phyloP scores from a whole-genome alignment of 129 eudicot genomes.

The Flaveria trinervia region DNA sequence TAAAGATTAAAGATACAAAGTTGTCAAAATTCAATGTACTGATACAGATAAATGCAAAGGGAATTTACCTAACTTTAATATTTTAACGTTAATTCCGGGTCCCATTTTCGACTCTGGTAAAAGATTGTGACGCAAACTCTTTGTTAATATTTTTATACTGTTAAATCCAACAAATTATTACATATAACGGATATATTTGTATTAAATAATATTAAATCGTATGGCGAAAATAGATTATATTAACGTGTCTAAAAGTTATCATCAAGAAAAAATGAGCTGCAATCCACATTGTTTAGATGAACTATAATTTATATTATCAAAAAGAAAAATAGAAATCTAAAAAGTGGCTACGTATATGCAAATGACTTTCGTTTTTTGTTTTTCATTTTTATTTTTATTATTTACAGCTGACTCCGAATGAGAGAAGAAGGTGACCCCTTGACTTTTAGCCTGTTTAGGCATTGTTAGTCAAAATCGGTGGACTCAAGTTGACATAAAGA shows the following conservation, averaged over 20 bases:
- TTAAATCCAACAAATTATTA: background rate
- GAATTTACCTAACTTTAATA: background rate
- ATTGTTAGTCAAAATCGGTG: conserved; percentile 26
- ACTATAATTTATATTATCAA: background rate
- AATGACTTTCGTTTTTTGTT: too few species aligned
- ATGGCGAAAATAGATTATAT: background rate
- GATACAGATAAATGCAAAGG: background rate
- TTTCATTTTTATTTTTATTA: background rate
- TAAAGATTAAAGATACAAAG: background rate
- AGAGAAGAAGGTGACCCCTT: conserved; percentile 25
- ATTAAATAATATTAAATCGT: background rate
- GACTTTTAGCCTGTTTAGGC: conserved; percentile 16
- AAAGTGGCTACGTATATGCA: background rate
- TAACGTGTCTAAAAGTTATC: background rate
- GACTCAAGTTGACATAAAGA: conserved; percentile 14
- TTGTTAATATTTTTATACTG: background rate
- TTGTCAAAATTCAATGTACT: background rate
- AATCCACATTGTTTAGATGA: background rate
- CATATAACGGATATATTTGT: background rate
- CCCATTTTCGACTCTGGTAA: background rate
- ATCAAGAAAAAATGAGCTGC: background rate
- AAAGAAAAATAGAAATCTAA: conserved; percentile 8
- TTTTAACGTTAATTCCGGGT: background rate
- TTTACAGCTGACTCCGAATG: conserved; percentile 1
- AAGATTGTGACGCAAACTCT: too few species aligned